These are phyloP conservation scores for Ilex paraguariensis DNA, from an alignment of 305 asterid species.

Conservation along the genomic window DNA sequence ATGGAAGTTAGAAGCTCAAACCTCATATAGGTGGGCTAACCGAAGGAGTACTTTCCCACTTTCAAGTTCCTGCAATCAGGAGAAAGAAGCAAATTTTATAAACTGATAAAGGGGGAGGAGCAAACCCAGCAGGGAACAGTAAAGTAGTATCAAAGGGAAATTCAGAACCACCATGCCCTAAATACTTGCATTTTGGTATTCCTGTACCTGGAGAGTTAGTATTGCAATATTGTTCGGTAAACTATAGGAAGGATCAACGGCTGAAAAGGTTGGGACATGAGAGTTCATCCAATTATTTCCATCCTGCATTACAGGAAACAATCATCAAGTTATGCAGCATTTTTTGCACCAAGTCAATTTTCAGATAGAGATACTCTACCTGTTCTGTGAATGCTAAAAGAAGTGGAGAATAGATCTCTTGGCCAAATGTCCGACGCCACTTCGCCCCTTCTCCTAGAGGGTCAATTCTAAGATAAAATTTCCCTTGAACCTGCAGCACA, in stretches of 20 bases:
- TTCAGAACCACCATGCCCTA: too few species aligned
- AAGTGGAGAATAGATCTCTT: conserved; percentile 38
- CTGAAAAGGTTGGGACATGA: conserved; percentile 25
- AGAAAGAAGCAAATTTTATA: not conserved
- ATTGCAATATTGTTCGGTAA: conserved; percentile 32
- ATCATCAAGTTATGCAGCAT: conserved; percentile 6
- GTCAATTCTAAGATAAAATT: conserved; percentile 29
- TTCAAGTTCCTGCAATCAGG: conserved; percentile 30
- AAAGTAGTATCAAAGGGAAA: not conserved
- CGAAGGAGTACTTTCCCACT: conserved; percentile 29
- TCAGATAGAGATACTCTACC: conserved; percentile 9
- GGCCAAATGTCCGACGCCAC: conserved; percentile 41
- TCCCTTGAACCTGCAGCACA: conserved; percentile 34
- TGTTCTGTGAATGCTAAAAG: conserved; percentile 35
- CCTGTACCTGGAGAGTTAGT: conserved; percentile 32
- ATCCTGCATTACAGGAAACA: conserved; percentile 18
- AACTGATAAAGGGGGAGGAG: not conserved
- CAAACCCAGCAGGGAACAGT: not conserved
- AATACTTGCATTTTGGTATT: not conserved
- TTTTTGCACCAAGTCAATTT: not conserved
- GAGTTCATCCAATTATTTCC: conserved; percentile 25
- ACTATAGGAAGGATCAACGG: conserved; percentile 30
- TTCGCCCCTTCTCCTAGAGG: conserved; percentile 38
- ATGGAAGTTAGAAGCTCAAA: conserved; percentile 7
- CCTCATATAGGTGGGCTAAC: conserved; percentile 40